Evolutionary conservation across 140 eudicot genomes (phyloP).

Genomic region (Anethum foeniculum): DNA sequence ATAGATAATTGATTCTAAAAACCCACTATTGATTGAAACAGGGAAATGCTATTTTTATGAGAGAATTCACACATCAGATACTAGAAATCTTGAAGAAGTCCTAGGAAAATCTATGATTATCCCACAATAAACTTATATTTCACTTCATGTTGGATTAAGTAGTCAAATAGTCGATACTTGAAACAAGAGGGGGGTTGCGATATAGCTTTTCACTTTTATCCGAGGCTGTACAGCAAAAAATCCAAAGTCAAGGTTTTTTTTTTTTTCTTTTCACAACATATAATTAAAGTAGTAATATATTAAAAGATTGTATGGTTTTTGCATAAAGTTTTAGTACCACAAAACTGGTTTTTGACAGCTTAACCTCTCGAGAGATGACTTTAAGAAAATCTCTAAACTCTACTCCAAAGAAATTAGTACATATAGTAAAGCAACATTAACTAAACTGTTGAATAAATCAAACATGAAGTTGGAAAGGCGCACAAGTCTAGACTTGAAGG

Average conservation of each 20-base stretch:
- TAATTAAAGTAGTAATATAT: background rate
- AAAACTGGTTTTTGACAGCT: background rate
- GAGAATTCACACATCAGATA: background rate
- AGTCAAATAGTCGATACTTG: background rate
- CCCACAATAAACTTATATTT: background rate
- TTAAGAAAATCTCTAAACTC: background rate
- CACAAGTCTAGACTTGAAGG: background rate
- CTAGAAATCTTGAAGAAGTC: background rate
- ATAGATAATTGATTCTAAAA: background rate
- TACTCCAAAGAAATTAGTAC: background rate
- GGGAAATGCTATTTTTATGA: background rate
- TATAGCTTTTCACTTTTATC: background rate
- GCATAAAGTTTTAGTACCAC: background rate
- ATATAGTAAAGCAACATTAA: background rate
- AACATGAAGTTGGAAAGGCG: conserved; percentile 2
- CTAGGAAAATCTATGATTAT: background rate
- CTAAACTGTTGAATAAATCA: background rate
- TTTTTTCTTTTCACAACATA: background rate
- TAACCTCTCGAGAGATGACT: background rate
- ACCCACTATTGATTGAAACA: background rate
- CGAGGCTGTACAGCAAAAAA: background rate
- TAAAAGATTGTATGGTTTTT: background rate
- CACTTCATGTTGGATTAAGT: background rate
- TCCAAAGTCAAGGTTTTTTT: background rate
- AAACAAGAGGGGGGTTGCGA: too few species aligned